phyloP scores from a whole-genome alignment of 2,329 filamentous ascomycete species.

The Akanthomyces dipterigenus region DNA sequence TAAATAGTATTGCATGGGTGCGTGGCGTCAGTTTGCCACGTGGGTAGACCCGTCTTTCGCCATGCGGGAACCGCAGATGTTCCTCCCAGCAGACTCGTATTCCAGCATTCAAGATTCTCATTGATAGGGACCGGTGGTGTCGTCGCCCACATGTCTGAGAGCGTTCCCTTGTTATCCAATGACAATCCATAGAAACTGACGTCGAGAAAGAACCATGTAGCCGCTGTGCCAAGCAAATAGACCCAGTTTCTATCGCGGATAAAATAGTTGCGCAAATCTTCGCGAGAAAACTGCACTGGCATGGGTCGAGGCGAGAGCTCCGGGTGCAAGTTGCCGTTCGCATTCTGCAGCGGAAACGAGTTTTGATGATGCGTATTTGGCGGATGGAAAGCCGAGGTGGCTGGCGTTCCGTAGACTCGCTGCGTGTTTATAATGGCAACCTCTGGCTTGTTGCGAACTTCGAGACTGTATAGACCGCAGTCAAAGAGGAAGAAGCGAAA shows the following conservation, averaged over 20 bases:
- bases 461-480: slow-evolving; percentile 57
- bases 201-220: slow-evolving; percentile 49
- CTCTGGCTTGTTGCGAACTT: slow-evolving; percentile 55
- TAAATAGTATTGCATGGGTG: slow-evolving; percentile 46
- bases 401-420: slow-evolving; percentile 44
- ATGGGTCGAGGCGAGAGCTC: slow-evolving; percentile 29
- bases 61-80: slow-evolving; percentile 38
- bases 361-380: slow-evolving; percentile 8
- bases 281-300: slow-evolving; percentile 42
- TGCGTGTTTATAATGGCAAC: slow-evolving; percentile 54
- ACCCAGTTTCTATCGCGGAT: slow-evolving; percentile 41
- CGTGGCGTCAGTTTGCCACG: slow-evolving; percentile 44
- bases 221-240: slow-evolving; percentile 38
- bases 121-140: slow-evolving; percentile 27
- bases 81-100: slow-evolving; percentile 35
- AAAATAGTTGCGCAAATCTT: slow-evolving; percentile 45
- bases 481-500: slow-evolving; percentile 63
- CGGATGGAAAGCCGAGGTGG: slow-evolving; percentile 12
- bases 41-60: slow-evolving; percentile 32
- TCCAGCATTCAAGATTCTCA: slow-evolving; percentile 38
- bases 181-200: slow-evolving; percentile 52
- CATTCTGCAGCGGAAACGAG: slow-evolving; percentile 21
- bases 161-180: slow-evolving; percentile 37
- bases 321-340: slow-evolving; percentile 25
- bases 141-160: slow-evolving; percentile 38